Percentiles rank a stretch among this genome's conserved stretches.
These are phyloP conservation scores for Harrya chromipes DNA, from an alignment of 768 basidiomycete species.

Conservation along the genomic window DNA sequence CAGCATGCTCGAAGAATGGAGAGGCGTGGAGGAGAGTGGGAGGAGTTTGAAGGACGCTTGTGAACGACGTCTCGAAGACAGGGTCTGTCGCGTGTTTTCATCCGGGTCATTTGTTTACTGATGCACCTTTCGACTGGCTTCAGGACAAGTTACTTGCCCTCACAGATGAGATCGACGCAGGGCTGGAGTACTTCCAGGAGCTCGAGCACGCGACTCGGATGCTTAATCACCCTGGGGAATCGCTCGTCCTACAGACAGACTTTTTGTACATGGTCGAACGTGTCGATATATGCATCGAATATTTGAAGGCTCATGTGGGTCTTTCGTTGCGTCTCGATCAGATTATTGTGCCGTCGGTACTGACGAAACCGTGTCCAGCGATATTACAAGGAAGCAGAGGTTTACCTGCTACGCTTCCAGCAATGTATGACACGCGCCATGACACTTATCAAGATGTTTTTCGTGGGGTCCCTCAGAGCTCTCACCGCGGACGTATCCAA, in stretches of 20 bases:
- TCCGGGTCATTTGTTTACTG: background rate
- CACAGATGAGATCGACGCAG: constrained; percentile 77
- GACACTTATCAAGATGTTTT: constrained; percentile 98
- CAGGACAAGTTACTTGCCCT: constrained; percentile 76
- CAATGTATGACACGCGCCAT: constrained; percentile 98
- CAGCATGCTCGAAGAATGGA: constrained; percentile 82
- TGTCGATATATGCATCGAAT: constrained; percentile 92
- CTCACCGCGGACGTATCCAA: constrained; percentile 76
- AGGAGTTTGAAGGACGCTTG: constrained; percentile 88
- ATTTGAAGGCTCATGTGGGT: constrained; percentile 81
- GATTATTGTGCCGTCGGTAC: background rate
- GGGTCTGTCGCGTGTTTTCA: constrained; percentile 49
- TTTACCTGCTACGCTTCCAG: constrained; percentile 95
- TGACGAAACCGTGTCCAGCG: constrained; percentile 46
- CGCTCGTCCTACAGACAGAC: constrained; percentile 84
- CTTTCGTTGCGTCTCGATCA: background rate
- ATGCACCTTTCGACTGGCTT: background rate
- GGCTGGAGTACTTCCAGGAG: constrained; percentile 92
- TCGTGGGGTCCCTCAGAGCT: constrained; percentile 78
- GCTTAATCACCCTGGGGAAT: constrained; percentile 92
- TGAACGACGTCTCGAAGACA: constrained; percentile 84
- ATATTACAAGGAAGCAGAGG: constrained; percentile 87
- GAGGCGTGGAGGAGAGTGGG: constrained; percentile 89
- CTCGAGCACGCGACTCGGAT: constrained; percentile 90
- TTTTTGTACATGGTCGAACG: constrained; percentile 97